phyloP scores from a whole-genome alignment of 148 eudicot genomes.

The Talinum fruticosum region DNA sequence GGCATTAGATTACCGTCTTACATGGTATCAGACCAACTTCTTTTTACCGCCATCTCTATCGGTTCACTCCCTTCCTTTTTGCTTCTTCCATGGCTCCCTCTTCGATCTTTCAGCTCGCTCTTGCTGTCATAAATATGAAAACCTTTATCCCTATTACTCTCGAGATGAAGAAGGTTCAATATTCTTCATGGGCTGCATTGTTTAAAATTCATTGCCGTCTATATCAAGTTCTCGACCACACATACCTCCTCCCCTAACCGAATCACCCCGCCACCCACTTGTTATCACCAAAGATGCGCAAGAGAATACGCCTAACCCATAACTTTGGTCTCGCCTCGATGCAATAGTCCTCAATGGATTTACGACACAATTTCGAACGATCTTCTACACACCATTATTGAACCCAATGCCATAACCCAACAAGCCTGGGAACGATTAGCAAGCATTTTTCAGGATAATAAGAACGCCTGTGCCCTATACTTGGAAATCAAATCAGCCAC shows the following conservation, averaged over 20 bases:
- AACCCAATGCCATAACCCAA: conserved; percentile 8
- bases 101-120: conserved; percentile 5
- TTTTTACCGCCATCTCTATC: too few relatives aligned
- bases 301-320: not conserved
- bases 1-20: too few relatives aligned
- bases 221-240: not conserved
- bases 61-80: too few relatives aligned
- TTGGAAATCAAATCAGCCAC: conserved; percentile 21
- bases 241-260: not conserved
- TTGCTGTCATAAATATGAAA: not conserved
- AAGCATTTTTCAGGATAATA: conserved; percentile 28
- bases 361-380: conserved; percentile 31
- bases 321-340: conserved; percentile 18
- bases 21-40: too few relatives aligned
- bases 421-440: conserved; percentile 8
- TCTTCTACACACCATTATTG: conserved; percentile 19
- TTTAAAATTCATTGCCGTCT: not conserved
- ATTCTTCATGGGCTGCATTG: not conserved
- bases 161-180: not conserved
- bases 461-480: conserved; percentile 15
- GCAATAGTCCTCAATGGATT: conserved; percentile 31
- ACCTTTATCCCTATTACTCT: not conserved
- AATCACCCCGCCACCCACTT: not conserved
- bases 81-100: too few relatives aligned
- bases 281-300: not conserved